phyloP scores from a whole-genome alignment of 495 filamentous ascomycete genomes.

The Annulohypoxylon stygium region DNA sequence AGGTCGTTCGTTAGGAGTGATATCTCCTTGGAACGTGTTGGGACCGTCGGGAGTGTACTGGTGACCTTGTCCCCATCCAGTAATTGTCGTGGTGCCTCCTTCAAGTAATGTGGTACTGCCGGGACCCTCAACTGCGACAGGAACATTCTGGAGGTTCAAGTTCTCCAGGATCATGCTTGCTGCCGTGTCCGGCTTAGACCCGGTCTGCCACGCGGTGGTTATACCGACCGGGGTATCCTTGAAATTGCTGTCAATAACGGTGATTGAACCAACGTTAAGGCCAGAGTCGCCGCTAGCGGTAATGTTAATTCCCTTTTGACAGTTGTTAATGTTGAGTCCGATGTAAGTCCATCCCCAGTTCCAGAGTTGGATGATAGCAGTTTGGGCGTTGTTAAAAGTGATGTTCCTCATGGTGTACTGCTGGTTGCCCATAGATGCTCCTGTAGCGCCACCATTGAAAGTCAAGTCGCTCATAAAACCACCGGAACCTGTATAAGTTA shows the following conservation, averaged over 20 bases:
- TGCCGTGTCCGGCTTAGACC: constrained; percentile 63
- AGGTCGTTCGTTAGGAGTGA: constrained; percentile 58
- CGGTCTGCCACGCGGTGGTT: constrained; percentile 70
- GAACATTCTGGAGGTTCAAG: constrained; percentile 70
- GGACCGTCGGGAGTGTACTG: constrained; percentile 61
- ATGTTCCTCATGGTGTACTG: constrained; percentile 86
- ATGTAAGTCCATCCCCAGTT: constrained; percentile 70
- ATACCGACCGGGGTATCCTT: constrained; percentile 77
- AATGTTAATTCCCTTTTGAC: constrained; percentile 73
- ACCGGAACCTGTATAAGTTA: constrained; percentile 69
- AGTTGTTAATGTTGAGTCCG: constrained; percentile 73
- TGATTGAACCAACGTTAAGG: constrained; percentile 68
- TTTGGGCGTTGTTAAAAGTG: constrained; percentile 71
- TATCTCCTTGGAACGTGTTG: constrained; percentile 48
- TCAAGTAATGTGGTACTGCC: constrained; percentile 66
- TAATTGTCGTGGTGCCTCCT: constrained; percentile 69
- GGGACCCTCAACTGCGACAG: constrained; percentile 69
- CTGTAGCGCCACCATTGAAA: constrained; percentile 79
- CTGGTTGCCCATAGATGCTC: constrained; percentile 77
- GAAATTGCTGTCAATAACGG: constrained; percentile 79
- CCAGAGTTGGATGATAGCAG: constrained; percentile 67
- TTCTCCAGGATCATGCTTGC: constrained; percentile 74
- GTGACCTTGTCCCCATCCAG: constrained; percentile 61
- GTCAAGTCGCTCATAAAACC: constrained; percentile 74
- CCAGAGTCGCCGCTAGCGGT: constrained; percentile 60